Evolutionary conservation across 2,329 filamentous ascomycete species (phyloP), one percentile per base, ranked within the genome.

Genomic region (Ilyonectria sp.): DNA sequence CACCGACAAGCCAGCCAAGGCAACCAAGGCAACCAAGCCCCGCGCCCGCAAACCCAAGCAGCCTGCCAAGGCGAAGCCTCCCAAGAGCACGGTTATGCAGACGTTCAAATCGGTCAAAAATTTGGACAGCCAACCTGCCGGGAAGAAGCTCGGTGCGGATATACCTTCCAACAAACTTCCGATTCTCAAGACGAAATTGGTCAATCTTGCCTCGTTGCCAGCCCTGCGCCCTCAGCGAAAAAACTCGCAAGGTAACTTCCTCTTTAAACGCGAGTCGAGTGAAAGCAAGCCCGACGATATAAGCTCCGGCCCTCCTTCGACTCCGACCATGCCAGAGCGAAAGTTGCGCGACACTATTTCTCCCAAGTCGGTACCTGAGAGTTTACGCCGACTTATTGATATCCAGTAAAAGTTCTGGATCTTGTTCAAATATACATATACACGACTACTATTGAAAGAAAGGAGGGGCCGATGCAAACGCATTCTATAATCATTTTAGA

Each of bases 21-120:
- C 75, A 13, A 69, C 70, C 49, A 71, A 74, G 46, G 69, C 65
- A 29, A 62, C 50, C 47, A 71, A 82, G 67, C 79, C 77, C 35
- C 79, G 78, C 23, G 63, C 69, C 50, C 76, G 76, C 60, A 80
- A 78, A 58, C 71, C 75, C 21, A 84, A 80, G 69, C 74, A 78
- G 61, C 67, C 78, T n/a, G 69, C 74, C 44, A 81, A 80, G 59
- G 55, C 77, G 11, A 84, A 81, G 68, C 74, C 82, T 44, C 77
- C 82, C 46, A 83, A 79, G 66, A 81, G 79, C 59, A 76, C 83
- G 4, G 83, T 82, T 67, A 85, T 86, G 71, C 81, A 75, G 53
- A 61, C 70, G 21, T 73, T 75, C 52, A 77, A 74, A 54, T 67
- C 71, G 3, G 61, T 55, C 66, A 76, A 76, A 65, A 75, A 71